A percentile compares a stretch with the other conserved stretches of the same genome.
Conservation (phyloP, 768 basidiomycete species). For the Auricularia sp. region DNA sequence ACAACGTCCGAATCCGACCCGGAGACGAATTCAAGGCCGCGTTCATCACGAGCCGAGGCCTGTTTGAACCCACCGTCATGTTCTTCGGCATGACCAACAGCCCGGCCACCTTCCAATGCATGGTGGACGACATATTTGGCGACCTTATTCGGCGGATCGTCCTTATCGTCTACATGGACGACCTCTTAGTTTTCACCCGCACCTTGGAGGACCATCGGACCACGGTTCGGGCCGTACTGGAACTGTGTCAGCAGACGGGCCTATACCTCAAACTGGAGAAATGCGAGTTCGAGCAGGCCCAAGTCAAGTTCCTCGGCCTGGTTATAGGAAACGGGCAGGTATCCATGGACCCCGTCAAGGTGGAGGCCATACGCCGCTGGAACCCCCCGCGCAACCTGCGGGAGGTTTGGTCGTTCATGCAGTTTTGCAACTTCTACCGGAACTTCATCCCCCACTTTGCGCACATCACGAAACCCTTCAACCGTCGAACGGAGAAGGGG, state of each 20-base stretch:
- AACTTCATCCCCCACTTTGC: slow-evolving; percentile 23
- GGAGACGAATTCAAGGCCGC: slow-evolving; percentile 36
- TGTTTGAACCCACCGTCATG: slow-evolving; percentile 33
- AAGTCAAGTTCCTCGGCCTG: slow-evolving; percentile 34
- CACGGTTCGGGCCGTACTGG: slow-evolving; percentile 2
- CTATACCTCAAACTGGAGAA: slow-evolving; percentile 30
- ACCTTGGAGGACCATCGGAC: slow-evolving; percentile 4
- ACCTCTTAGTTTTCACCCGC: slow-evolving; percentile 3
- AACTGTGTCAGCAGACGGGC: slow-evolving; percentile 10
- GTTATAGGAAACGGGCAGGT: slow-evolving; percentile 24
- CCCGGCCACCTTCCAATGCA: slow-evolving; percentile 27
- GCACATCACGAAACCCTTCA: slow-evolving; percentile 9
- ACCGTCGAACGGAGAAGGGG: not conserved
- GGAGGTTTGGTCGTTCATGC: slow-evolving; percentile 20
- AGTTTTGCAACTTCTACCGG: slow-evolving; percentile 24
- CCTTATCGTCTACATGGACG: slow-evolving; percentile 3
- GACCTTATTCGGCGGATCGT: not conserved
- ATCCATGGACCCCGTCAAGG: slow-evolving; percentile 31
- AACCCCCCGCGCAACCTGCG: slow-evolving; percentile 23
- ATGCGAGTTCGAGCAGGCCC: slow-evolving; percentile 27
- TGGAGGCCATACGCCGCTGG: slow-evolving; percentile 30
- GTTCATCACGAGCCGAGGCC: slow-evolving; percentile 27
- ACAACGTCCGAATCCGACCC: slow-evolving; percentile 26
- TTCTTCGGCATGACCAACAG: slow-evolving; percentile 29
- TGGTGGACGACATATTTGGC: slow-evolving; percentile 18